Evolutionary conservation across 2,329 filamentous ascomycete species (phyloP).

Genomic region (Fusarium nurragi): DNA sequence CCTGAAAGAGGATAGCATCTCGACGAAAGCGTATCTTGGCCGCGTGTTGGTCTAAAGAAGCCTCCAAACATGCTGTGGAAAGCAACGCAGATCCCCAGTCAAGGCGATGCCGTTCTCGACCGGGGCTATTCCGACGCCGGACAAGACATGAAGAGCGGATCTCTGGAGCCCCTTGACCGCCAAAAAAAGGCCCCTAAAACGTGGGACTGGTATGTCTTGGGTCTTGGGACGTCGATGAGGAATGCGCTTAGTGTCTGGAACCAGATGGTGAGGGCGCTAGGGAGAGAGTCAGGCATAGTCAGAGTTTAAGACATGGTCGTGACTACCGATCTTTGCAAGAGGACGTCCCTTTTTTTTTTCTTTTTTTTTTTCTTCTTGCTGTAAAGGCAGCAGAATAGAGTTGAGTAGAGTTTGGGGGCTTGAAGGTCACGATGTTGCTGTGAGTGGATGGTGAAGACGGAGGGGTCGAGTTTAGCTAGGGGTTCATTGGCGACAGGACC

Average conservation of each 20-base stretch:
- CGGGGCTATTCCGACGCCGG: constrained; percentile 6
- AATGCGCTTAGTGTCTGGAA: constrained; percentile 35
- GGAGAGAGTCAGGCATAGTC: neutral
- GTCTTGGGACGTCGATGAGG: constrained; percentile 25
- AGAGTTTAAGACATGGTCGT: constrained; percentile 7
- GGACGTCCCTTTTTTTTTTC: too few relatives aligned
- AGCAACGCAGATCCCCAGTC: constrained; percentile 19
- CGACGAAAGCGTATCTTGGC: constrained; percentile 27
- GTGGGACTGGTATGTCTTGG: constrained; percentile 35
- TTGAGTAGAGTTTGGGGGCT: neutral
- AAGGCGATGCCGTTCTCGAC: constrained; percentile 22
- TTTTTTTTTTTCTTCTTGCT: too few relatives aligned
- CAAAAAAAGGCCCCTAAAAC: constrained; percentile 23
- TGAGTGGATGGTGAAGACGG: constrained; percentile 4
- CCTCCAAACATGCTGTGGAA: constrained; percentile 21
- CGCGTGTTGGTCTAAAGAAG: constrained; percentile 6
- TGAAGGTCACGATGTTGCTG: constrained; percentile 3
- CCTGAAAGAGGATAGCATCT: constrained; percentile 13
- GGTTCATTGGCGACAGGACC: neutral
- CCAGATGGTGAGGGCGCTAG: constrained; percentile 6
- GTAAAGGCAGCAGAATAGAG: neutral
- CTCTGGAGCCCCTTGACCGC: constrained; percentile 13
- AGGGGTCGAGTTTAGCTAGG: constrained; percentile 4
- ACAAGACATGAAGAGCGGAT: constrained; percentile 4
- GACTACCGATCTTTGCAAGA: neutral